Evolutionary conservation across 2,329 filamentous ascomycete species (phyloP).

Genomic region (Ophiosphaerella herpotricha): DNA sequence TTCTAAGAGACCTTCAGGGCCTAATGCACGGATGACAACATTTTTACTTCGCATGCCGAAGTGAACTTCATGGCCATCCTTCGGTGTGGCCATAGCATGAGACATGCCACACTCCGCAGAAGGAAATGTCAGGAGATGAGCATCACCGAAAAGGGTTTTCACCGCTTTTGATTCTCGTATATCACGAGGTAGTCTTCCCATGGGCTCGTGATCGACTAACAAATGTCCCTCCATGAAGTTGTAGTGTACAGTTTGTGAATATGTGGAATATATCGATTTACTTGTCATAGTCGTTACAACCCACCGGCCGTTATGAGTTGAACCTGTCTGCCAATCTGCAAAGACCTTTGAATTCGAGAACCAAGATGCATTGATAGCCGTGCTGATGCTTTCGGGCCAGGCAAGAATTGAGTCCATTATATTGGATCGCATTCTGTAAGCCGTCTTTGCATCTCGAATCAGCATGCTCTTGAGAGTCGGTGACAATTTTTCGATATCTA

Average conservation of each 20-base stretch:
- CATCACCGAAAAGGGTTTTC: constrained; percentile 59
- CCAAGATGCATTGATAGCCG: too few relatives aligned
- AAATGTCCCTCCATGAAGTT: constrained; percentile 55
- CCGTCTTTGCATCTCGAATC: constrained; percentile 54
- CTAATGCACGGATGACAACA: constrained; percentile 53
- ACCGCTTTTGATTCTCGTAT: constrained; percentile 54
- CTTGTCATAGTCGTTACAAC: constrained; percentile 18
- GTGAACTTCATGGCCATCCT: constrained; percentile 56
- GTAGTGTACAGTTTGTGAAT: constrained; percentile 47
- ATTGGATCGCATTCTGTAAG: constrained; percentile 40
- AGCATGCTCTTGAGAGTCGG: constrained; percentile 46
- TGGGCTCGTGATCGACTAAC: constrained; percentile 54
- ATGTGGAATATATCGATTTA: constrained; percentile 7
- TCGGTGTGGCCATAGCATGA: constrained; percentile 44
- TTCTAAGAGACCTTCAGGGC: constrained; percentile 36
- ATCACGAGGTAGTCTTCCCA: constrained; percentile 59
- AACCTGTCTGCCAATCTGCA: too few relatives aligned
- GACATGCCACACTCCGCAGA: constrained; percentile 60
- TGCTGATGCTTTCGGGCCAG: too few relatives aligned
- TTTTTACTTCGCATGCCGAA: constrained; percentile 54
- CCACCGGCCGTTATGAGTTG: too few relatives aligned
- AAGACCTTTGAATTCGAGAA: too few relatives aligned
- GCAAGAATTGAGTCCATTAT: too few relatives aligned
- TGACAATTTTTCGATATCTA: constrained; percentile 44
- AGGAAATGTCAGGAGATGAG: constrained; percentile 57